Percentiles rank a stretch among this genome's conserved stretches.
Evolutionary conservation across 495 filamentous ascomycete species (phyloP).

Genomic region (Penicillium malachiteum): DNA sequence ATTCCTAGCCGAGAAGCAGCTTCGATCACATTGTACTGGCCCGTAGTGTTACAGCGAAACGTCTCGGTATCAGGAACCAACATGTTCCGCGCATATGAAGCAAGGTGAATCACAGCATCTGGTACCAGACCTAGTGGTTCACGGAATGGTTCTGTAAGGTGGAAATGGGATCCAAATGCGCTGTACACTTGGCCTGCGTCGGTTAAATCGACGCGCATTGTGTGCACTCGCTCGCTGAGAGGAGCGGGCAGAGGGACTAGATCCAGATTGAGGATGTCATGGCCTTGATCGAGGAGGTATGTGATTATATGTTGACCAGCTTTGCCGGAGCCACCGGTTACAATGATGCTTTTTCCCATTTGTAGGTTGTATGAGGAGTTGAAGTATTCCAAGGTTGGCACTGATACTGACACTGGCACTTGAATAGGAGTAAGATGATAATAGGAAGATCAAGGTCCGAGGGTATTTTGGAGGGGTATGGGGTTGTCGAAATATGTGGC

Average conservation of each 20-base stretch:
- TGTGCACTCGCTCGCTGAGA: constrained; percentile 49
- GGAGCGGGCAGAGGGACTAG: constrained; percentile 40
- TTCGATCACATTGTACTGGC: constrained; percentile 61
- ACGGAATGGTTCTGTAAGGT: constrained; percentile 48
- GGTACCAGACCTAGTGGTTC: constrained; percentile 39
- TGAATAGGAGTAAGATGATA: too few relatives aligned
- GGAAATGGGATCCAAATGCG: constrained; percentile 56
- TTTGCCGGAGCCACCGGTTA: constrained; percentile 60
- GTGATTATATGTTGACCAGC: constrained; percentile 58
- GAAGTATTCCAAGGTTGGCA: neutral
- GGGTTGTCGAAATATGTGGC: neutral
- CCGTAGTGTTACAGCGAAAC: constrained; percentile 52
- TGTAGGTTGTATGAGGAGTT: neutral
- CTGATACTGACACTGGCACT: neutral
- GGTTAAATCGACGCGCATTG: constrained; percentile 57
- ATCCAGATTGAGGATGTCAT: constrained; percentile 60
- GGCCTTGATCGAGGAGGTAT: constrained; percentile 51
- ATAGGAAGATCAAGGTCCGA: neutral
- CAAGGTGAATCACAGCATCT: constrained; percentile 62
- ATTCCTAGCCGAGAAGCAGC: constrained; percentile 58
- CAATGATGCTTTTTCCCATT: constrained; percentile 49
- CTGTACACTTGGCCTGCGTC: constrained; percentile 60
- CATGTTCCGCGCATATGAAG: constrained; percentile 60
- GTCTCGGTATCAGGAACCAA: constrained; percentile 60
- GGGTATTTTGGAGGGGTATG: neutral